phyloP scores from a whole-genome alignment of 2,329 filamentous ascomycete species.

The Cadophora malorum region DNA sequence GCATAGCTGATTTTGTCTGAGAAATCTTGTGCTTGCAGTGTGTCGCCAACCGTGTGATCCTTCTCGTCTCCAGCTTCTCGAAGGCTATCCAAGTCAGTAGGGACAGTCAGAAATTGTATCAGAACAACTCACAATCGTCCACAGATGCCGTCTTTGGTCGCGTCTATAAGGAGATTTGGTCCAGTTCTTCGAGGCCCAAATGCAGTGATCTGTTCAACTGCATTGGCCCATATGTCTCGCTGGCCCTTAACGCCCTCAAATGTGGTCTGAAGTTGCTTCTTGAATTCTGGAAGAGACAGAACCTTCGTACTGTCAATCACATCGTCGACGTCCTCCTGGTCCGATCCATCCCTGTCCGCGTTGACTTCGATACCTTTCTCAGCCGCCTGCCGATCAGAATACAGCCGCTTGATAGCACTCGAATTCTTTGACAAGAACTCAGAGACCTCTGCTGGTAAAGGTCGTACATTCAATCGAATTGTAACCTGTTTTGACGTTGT shows the following conservation, averaged over 20 bases:
- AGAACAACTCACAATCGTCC: slow-evolving; percentile 67
- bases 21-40: slow-evolving; percentile 70
- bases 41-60: slow-evolving; percentile 52
- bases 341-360: slow-evolving; percentile 34
- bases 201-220: slow-evolving; percentile 81
- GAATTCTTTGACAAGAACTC: slow-evolving; percentile 85
- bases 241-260: slow-evolving; percentile 77
- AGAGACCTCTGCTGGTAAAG: slow-evolving; percentile 78
- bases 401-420: slow-evolving; percentile 78
- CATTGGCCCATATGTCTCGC: slow-evolving; percentile 76
- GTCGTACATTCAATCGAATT: slow-evolving; percentile 77
- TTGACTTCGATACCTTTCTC: slow-evolving; percentile 44
- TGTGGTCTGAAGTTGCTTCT: slow-evolving; percentile 68
- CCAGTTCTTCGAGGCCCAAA: slow-evolving; percentile 88
- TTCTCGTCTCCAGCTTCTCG: slow-evolving; percentile 39
- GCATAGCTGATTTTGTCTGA: slow-evolving; percentile 91
- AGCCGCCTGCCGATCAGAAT: slow-evolving; percentile 70
- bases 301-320: slow-evolving; percentile 65
- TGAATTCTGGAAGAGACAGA: slow-evolving; percentile 78
- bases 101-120: not conserved
- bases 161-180: slow-evolving; percentile 88
- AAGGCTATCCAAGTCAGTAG: slow-evolving; percentile 39
- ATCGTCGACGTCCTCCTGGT: slow-evolving; percentile 53
- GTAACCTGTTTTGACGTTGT: slow-evolving; percentile 88
- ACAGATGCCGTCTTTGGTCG: slow-evolving; percentile 74